Conservation (phyloP, 139 green algal genomes). For the Coelastrella sp. region DNA sequence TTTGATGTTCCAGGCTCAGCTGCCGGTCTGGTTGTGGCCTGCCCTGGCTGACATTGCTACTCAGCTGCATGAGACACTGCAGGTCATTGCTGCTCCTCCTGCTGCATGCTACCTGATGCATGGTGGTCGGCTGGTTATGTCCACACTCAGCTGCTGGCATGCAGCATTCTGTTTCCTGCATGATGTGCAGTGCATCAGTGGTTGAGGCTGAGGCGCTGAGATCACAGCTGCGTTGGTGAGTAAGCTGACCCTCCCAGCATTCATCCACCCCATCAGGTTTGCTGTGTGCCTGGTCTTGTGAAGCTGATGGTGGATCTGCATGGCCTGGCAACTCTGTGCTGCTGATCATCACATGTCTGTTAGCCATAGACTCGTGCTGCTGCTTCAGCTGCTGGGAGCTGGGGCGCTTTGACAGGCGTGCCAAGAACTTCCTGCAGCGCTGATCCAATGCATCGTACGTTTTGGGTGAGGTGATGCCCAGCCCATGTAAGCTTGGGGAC, state of each 20-base stretch:
- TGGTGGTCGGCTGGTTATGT: background rate
- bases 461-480: background rate
- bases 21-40: background rate
- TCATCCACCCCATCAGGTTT: too few relatives aligned
- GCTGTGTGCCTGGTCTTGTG: background rate
- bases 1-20: too few relatives aligned
- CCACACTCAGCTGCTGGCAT: background rate
- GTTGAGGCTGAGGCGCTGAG: too few relatives aligned
- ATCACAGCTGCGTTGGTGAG: too few relatives aligned
- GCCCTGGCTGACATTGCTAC: background rate
- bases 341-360: too few relatives aligned
- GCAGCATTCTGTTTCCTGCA: too few relatives aligned
- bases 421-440: slow-evolving; percentile 41
- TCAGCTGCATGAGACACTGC: background rate
- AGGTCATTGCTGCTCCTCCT: background rate
- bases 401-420: background rate
- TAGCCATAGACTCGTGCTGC: background rate
- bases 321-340: too few relatives aligned
- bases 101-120: background rate
- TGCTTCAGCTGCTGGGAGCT: slow-evolving; percentile 9
- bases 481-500: background rate
- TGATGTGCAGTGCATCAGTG: too few relatives aligned
- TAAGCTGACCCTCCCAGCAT: too few relatives aligned
- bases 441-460: slow-evolving; percentile 6
- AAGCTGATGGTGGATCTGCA: background rate